Evolutionary conservation across 441 rosid genomes (phyloP), one percentile per base, ranked within the genome.

Genomic region (Mallotus japonicus): DNA sequence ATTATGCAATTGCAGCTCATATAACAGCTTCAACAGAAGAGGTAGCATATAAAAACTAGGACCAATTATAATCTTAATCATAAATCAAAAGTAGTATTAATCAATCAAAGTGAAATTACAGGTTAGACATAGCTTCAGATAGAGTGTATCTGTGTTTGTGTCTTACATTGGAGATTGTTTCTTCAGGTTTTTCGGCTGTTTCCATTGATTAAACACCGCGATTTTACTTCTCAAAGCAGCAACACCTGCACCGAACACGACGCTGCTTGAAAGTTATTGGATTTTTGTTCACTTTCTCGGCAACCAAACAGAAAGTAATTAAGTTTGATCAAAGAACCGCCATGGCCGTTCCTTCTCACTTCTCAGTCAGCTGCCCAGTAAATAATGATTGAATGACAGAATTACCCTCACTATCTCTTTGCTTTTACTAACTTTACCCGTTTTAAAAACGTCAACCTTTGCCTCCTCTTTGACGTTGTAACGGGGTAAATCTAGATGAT

Each of bases 141-240:
- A n/a, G 62, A 54, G 51, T 37, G 62, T 20, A 1, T 54, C 0
- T 19, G 62, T 19, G 62, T 6, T 17, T 15, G 64, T 5, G 28
- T 13, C 84, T 82, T 78, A 89, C 89, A 49, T 79, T 73, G 14
- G 87, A 70, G 75, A 80, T 19, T 10, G 81, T 56, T 71, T 82
- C 89, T 70, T 83, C 86, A 1, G 83, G 8, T 5, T 81, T 81
- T 54, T 81, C 85, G 56, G 76, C 47, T 2, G 85, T 77, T 76
- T 77, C 87, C 90, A 89, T 89, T 44, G 74, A 83, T 76, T 67
- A 73, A 73, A 56, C 62, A 56, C 8, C 12, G 42, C 32, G 6
- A 16, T 58, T 59, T 13, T 10, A 47, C 56, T 70, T 42, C 10
- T 57, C 42, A 53, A 37, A 67, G 1, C 5, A 51, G 42, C 3